Percentiles rank a stretch among this genome's conserved stretches.
Conservation (phyloP, 192 early-diverging fungal species). For the Gonapodya prolifera region DNA sequence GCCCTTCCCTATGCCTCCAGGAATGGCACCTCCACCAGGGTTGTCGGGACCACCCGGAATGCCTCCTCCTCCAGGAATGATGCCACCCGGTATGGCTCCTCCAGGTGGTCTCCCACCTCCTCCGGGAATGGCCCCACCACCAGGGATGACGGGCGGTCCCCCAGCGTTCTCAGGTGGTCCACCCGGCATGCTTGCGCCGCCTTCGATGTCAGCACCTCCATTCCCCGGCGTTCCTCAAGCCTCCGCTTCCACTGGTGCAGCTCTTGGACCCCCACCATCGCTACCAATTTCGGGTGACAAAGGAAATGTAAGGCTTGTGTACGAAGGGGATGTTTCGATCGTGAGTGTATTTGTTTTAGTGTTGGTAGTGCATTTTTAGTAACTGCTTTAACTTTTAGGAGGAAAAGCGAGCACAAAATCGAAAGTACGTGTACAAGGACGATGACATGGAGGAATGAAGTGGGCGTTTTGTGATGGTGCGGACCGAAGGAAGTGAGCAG, state of each 20-base stretch:
- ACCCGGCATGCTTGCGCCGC: neutral
- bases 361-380: neutral
- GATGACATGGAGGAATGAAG: slow-evolving; percentile 11
- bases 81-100: slow-evolving; percentile 21
- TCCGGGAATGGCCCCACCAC: slow-evolving; percentile 13
- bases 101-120: slow-evolving; percentile 14
- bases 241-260: neutral
- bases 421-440: slow-evolving; percentile 24
- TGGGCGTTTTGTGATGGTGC: neutral
- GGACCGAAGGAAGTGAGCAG: no score
- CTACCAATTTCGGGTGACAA: neutral
- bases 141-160: slow-evolving; percentile 16
- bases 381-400: slow-evolving; percentile 16
- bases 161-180: slow-evolving; percentile 7
- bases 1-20: slow-evolving; percentile 16
- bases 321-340: slow-evolving; percentile 34
- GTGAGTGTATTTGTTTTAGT: slow-evolving; percentile 19
- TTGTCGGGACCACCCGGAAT: slow-evolving; percentile 22
- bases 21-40: slow-evolving; percentile 26
- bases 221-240: slow-evolving; percentile 14
- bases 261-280: neutral
- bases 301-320: slow-evolving; percentile 28
- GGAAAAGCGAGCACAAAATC: slow-evolving; percentile 28
- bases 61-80: slow-evolving; percentile 17
- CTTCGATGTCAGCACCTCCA: neutral